phyloP scores from a whole-genome alignment of 257 asterid species.

The Plantago elongata region DNA sequence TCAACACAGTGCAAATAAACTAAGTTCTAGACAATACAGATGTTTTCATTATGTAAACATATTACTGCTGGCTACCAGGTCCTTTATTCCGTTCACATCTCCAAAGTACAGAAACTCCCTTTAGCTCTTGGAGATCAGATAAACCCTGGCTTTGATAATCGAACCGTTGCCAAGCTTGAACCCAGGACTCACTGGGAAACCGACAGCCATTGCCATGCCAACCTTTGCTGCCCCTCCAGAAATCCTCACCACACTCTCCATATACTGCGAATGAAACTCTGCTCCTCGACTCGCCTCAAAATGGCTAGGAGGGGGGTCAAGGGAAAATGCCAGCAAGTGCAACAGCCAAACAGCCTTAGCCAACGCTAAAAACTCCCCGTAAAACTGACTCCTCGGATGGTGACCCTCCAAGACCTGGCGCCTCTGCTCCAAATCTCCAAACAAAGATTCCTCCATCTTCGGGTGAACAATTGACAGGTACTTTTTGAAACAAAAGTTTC shows the following conservation, averaged over 20 bases:
- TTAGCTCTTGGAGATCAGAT: conserved; percentile 62
- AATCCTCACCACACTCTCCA: conserved; percentile 79
- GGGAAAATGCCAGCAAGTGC: conserved; percentile 83
- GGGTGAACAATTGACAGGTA: conserved; percentile 83
- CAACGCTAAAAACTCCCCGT: conserved; percentile 66
- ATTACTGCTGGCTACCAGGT: background rate
- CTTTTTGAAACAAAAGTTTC: conserved; percentile 87
- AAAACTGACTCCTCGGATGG: conserved; percentile 89
- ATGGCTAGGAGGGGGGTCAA: conserved; percentile 87
- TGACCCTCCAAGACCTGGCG: conserved; percentile 69
- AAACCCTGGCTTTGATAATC: conserved; percentile 73
- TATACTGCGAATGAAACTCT: conserved; percentile 79
- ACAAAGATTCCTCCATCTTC: conserved; percentile 96
- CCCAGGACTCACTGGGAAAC: conserved; percentile 90
- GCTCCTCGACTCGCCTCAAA: conserved; percentile 87
- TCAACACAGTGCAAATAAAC: background rate
- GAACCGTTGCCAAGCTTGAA: conserved; percentile 84
- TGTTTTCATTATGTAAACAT: background rate
- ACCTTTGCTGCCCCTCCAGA: conserved; percentile 41
- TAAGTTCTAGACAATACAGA: conserved; percentile 1
- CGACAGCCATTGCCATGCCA: conserved; percentile 61
- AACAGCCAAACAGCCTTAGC: conserved; percentile 93
- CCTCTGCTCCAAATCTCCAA: conserved; percentile 93
- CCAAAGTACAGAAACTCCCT: conserved; percentile 6
- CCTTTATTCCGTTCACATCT: background rate